These are phyloP conservation scores for Marchantia polymorpha DNA, from an alignment of 225 moss, liverwort and hornwort species.

Conservation along the genomic window DNA sequence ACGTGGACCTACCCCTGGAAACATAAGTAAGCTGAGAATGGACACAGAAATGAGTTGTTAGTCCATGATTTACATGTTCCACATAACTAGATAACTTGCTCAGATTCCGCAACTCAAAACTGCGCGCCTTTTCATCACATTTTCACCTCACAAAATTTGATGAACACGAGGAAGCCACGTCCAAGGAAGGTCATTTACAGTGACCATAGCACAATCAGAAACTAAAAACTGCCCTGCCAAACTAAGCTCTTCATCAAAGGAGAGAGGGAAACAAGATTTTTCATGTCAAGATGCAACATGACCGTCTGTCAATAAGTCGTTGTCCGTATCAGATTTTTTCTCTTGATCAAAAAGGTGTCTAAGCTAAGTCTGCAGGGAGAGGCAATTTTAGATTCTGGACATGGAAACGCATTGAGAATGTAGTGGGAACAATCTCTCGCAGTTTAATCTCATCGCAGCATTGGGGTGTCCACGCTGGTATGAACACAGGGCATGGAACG, in stretches of 20 bases:
- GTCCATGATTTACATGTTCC: neutral
- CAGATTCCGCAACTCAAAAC: neutral
- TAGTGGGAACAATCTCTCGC: neutral
- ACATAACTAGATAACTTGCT: neutral
- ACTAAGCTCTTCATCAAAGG: too few species aligned
- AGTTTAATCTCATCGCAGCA: neutral
- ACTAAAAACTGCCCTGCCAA: too few species aligned
- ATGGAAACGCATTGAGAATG: neutral
- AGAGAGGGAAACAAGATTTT: too few species aligned
- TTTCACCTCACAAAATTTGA: too few species aligned
- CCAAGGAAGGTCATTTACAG: too few species aligned
- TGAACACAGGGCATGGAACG: neutral
- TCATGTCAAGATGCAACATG: neutral
- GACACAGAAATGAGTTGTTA: constrained; percentile 4
- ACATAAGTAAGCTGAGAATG: constrained; percentile 14
- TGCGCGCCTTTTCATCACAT: neutral
- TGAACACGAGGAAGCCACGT: too few species aligned
- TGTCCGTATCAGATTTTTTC: neutral
- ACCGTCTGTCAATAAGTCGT: neutral
- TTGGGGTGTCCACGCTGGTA: neutral
- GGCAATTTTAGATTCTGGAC: neutral
- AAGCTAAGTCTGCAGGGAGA: neutral
- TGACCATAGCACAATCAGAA: too few species aligned
- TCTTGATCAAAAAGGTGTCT: neutral
- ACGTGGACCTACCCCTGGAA: constrained; percentile 14